A percentile compares a stretch with the other conserved stretches of the same genome.
phyloP scores from a whole-genome alignment of 352 stramenopile genomes.

The Globisporangium cederbergense region DNA sequence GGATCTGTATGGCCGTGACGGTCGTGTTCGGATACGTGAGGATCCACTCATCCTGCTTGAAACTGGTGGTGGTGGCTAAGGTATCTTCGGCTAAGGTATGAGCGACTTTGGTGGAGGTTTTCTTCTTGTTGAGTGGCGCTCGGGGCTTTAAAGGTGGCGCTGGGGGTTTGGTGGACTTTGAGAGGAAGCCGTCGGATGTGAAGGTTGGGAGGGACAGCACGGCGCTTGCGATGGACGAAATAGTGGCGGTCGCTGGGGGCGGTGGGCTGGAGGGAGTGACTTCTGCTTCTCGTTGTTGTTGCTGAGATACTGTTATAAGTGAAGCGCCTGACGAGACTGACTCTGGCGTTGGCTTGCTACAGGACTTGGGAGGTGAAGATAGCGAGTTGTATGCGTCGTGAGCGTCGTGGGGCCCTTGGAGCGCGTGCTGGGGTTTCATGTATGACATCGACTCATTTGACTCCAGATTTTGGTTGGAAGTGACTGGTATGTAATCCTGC shows the following conservation, averaged over 20 bases:
- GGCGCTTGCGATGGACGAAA: conserved; percentile 45
- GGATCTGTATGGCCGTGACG: conserved; percentile 48
- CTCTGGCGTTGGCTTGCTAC: neutral
- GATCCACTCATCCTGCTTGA: conserved; percentile 38
- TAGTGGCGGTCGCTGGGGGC: neutral
- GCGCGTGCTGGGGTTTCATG: neutral
- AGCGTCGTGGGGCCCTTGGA: neutral
- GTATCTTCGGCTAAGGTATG: neutral
- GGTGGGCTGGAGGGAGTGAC: neutral
- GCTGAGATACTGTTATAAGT: neutral
- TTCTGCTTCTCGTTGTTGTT: neutral
- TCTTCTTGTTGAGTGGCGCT: neutral
- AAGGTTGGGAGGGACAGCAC: conserved; percentile 53
- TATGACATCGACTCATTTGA: neutral
- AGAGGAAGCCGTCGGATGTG: conserved; percentile 30
- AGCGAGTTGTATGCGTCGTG: neutral
- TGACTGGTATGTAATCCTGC: conserved; percentile 63
- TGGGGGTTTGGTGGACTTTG: neutral
- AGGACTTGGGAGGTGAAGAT: neutral
- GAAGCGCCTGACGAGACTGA: neutral
- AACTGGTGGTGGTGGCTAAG: conserved; percentile 10
- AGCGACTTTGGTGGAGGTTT: neutral
- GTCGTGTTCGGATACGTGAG: conserved; percentile 48
- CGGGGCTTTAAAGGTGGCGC: conserved; percentile 34
- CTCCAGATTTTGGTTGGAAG: neutral